Evolutionary conservation across 1,284 basidiomycete genomes (phyloP).

Genomic region (Exobasidium cylindrosporum): DNA sequence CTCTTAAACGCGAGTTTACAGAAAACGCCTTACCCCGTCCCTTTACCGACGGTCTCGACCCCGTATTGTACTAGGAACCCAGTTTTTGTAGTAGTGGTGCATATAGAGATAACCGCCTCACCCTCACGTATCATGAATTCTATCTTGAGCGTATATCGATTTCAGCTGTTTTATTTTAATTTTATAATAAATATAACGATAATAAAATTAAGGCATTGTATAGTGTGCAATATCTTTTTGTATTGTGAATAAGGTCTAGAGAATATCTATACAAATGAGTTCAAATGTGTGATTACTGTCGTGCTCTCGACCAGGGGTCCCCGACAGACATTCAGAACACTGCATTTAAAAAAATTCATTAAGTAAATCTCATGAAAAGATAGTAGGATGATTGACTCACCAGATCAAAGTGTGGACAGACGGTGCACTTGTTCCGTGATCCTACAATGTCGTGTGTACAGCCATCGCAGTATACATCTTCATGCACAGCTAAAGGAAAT

Average conservation of each 20-base stretch:
- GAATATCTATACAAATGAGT: neutral
- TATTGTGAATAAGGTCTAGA: slow-evolving; percentile 5
- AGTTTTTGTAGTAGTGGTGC: too few relatives aligned
- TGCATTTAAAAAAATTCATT: neutral
- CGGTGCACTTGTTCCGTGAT: neutral
- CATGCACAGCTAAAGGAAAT: neutral
- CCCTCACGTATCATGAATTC: too few relatives aligned
- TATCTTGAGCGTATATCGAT: too few relatives aligned
- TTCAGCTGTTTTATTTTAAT: too few relatives aligned
- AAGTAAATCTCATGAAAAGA: neutral
- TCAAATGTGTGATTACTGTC: neutral
- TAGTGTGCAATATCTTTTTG: too few relatives aligned
- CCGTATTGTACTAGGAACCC: too few relatives aligned
- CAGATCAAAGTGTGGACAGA: slow-evolving; percentile 6
- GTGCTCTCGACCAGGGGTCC: neutral
- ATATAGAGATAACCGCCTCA: too few relatives aligned
- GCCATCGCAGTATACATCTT: slow-evolving; percentile 5
- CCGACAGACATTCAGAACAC: neutral
- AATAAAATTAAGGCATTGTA: too few relatives aligned
- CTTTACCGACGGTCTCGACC: too few relatives aligned
- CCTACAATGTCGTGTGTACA: neutral
- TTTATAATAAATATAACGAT: too few relatives aligned
- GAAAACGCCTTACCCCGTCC: too few relatives aligned
- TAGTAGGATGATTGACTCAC: neutral
- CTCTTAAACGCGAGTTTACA: too few relatives aligned